A percentile compares a stretch with the other conserved stretches of the same genome.
phyloP scores from a whole-genome alignment of 305 asterid genomes.

The Fraxinus ornus region DNA sequence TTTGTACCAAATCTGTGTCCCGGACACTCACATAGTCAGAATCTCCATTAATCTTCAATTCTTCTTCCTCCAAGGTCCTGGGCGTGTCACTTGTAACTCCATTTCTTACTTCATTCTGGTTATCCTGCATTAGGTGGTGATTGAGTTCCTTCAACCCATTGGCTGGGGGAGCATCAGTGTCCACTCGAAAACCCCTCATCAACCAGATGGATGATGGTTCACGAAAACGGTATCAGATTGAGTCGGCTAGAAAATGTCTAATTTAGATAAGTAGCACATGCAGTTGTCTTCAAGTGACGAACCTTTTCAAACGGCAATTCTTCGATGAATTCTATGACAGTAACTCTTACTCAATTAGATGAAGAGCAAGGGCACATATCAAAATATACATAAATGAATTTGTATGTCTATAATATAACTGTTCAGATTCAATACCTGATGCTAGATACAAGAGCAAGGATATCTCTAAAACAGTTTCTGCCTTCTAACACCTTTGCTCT shows the following conservation, averaged over 20 bases:
- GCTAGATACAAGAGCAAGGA: not conserved
- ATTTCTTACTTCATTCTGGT: constrained; percentile 4
- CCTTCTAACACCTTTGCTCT: not conserved
- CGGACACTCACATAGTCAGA: constrained; percentile 18
- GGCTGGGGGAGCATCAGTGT: constrained; percentile 24
- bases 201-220: constrained; percentile 20
- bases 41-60: constrained; percentile 8
- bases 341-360: not conserved
- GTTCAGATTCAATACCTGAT: not conserved
- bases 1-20: constrained; percentile 26
- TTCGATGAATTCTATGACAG: not conserved
- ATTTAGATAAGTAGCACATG: not conserved
- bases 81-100: constrained; percentile 19
- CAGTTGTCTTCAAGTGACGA: not conserved
- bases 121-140: not conserved
- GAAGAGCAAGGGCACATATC: not conserved
- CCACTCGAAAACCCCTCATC: constrained; percentile 36
- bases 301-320: not conserved
- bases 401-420: not conserved
- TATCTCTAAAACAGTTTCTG: not conserved
- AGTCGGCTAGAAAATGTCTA: not conserved
- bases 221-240: not conserved
- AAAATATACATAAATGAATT: not conserved
- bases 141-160: constrained; percentile 13
- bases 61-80: constrained; percentile 14